A percentile compares a stretch with the other conserved stretches of the same genome.
phyloP scores from a whole-genome alignment of 2,329 filamentous ascomycete genomes.

The Aspergillus puulaauensis region DNA sequence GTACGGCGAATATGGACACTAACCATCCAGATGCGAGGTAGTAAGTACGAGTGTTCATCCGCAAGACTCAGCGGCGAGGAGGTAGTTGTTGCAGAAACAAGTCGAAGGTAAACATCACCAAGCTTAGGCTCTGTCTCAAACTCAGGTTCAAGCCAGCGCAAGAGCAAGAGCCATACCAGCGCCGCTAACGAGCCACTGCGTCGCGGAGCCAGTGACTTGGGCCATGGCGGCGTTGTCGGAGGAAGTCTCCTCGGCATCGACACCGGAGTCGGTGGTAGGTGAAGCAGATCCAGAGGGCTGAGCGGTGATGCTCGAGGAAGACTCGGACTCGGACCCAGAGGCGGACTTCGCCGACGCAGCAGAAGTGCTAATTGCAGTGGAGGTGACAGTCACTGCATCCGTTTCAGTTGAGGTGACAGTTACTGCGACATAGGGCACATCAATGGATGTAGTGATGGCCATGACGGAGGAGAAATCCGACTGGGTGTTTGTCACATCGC shows the following conservation, averaged over 20 bases:
- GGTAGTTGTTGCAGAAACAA: not conserved
- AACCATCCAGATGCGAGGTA: not conserved
- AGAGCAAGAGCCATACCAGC: conserved; percentile 26
- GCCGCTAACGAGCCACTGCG: conserved; percentile 26
- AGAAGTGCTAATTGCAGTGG: conserved; percentile 10
- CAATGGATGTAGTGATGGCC: conserved; percentile 11
- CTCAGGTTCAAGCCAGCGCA: conserved; percentile 24
- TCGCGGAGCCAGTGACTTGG: conserved; percentile 17
- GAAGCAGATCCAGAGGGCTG: conserved; percentile 3
- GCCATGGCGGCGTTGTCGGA: conserved; percentile 23
- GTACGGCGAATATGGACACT: not conserved
- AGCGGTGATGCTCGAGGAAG: not conserved
- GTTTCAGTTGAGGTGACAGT: conserved; percentile 26
- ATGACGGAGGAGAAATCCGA: conserved; percentile 10
- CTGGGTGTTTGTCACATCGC: conserved; percentile 14
- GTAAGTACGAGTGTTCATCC: not conserved
- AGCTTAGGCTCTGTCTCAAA: not conserved
- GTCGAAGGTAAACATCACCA: not conserved
- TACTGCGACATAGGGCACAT: conserved; percentile 13
- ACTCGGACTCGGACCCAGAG: conserved; percentile 1
- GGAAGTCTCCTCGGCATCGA: not conserved
- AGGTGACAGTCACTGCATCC: conserved; percentile 16
- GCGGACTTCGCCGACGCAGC: conserved; percentile 1
- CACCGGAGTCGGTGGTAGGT: conserved; percentile 13
- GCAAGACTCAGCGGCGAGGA: not conserved